phyloP scores from a whole-genome alignment of 768 basidiomycete genomes.

The Suillus luteus region DNA sequence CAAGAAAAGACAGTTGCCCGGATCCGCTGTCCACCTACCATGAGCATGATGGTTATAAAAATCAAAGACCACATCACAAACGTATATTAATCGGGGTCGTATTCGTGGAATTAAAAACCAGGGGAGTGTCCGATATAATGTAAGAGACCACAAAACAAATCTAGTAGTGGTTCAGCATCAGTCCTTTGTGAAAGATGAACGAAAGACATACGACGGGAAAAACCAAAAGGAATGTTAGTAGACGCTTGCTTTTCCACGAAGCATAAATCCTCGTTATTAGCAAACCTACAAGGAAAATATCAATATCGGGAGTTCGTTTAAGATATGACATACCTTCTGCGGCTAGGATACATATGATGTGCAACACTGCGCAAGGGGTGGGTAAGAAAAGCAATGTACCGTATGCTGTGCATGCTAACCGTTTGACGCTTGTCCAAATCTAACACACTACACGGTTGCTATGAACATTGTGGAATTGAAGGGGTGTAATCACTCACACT shows the following conservation, averaged over 20 bases:
- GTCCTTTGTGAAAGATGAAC: too few relatives aligned
- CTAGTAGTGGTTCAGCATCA: not conserved
- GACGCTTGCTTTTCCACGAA: not conserved
- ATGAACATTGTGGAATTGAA: not conserved
- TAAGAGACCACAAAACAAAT: not conserved
- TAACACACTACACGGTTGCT: not conserved
- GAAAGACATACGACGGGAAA: constrained; percentile 1
- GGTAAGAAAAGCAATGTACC: not conserved
- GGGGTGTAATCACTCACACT: not conserved
- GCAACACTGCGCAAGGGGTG: not conserved
- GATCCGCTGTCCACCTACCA: not conserved
- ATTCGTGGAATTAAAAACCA: not conserved
- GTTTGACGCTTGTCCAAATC: not conserved
- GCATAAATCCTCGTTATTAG: constrained; percentile 1
- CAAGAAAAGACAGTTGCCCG: not conserved
- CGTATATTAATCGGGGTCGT: not conserved
- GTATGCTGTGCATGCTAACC: not conserved
- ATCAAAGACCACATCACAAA: not conserved
- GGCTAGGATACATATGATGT: not conserved
- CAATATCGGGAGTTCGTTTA: not conserved
- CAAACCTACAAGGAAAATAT: not conserved
- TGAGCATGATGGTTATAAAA: not conserved
- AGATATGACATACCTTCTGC: not conserved
- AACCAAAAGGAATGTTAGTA: not conserved
- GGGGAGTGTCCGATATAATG: not conserved